phyloP scores from a whole-genome alignment of 306 rosid species.

The Mimosa bimucronata region DNA sequence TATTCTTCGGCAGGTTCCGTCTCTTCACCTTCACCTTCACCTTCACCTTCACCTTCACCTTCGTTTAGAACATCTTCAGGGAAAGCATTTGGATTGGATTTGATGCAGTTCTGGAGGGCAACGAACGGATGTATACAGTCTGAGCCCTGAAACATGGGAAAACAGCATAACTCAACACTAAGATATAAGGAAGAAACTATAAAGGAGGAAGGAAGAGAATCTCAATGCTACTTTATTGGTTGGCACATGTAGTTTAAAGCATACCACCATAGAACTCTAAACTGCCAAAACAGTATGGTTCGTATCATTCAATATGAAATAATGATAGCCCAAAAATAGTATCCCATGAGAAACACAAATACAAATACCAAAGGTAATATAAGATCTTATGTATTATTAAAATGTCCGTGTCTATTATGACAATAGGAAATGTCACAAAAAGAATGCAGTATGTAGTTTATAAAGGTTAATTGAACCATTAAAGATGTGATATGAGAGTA shows the following conservation, averaged over 20 bases:
- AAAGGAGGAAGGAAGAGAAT: slow-evolving; percentile 18
- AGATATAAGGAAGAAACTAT: slow-evolving; percentile 26
- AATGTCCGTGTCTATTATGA: background rate
- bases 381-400: background rate
- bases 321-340: slow-evolving; percentile 13
- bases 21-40: slow-evolving; percentile 54
- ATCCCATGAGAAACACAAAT: background rate
- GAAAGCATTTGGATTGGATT: slow-evolving; percentile 83
- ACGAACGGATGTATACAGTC: slow-evolving; percentile 88
- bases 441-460: background rate
- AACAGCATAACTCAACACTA: slow-evolving; percentile 22
- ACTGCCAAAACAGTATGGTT: background rate
- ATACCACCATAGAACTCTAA: slow-evolving; percentile 13
- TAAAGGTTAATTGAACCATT: background rate
- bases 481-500: background rate
- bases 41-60: slow-evolving; percentile 41
- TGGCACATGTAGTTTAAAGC: slow-evolving; percentile 3
- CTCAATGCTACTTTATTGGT: slow-evolving; percentile 23
- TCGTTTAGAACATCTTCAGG: slow-evolving; percentile 61
- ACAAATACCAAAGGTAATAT: background rate
- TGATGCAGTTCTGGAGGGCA: slow-evolving; percentile 87
- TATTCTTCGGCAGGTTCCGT: slow-evolving; percentile 51
- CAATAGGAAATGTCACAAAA: slow-evolving; percentile 1
- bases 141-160: slow-evolving; percentile 67
- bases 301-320: slow-evolving; percentile 7